Percentiles rank a stretch among this genome's conserved stretches.
Conservation (phyloP, 371 early-diverging fungal genomes). For the Haplosporangium sp. region DNA sequence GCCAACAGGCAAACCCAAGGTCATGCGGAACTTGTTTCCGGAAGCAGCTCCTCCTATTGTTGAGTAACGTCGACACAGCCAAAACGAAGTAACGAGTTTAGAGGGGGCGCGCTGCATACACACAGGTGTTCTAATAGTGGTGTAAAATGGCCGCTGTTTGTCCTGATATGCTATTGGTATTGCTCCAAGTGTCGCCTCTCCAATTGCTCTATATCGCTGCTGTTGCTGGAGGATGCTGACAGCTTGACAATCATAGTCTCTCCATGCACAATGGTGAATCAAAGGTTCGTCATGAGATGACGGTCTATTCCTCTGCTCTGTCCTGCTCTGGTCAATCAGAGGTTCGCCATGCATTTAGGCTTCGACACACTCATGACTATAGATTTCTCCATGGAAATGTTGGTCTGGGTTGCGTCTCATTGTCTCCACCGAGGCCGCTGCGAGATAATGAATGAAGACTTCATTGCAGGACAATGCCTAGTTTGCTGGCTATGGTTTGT, state of each 20-base stretch:
- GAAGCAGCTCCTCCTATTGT: slow-evolving; percentile 71
- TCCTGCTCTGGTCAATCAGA: not conserved
- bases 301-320: not conserved
- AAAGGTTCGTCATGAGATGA: slow-evolving; percentile 23
- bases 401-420: too few relatives aligned
- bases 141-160: too few relatives aligned
- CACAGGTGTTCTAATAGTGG: too few relatives aligned
- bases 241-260: not conserved
- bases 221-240: not conserved
- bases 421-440: too few relatives aligned
- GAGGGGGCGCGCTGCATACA: too few relatives aligned
- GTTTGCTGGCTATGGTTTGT: too few relatives aligned
- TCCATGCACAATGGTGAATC: slow-evolving; percentile 7
- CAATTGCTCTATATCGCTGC: too few relatives aligned
- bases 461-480: too few relatives aligned
- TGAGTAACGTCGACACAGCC: not conserved
- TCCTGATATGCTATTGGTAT: too few relatives aligned
- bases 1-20: slow-evolving; percentile 99
- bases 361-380: not conserved
- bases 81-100: not conserved
- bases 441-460: too few relatives aligned
- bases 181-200: too few relatives aligned
- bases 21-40: slow-evolving; percentile 98
- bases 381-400: too few relatives aligned
- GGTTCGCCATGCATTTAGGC: not conserved